A percentile compares a stretch with the other conserved stretches of the same genome.
phyloP scores from a whole-genome alignment of 345 rosid genomes.

The Salix exigua region DNA sequence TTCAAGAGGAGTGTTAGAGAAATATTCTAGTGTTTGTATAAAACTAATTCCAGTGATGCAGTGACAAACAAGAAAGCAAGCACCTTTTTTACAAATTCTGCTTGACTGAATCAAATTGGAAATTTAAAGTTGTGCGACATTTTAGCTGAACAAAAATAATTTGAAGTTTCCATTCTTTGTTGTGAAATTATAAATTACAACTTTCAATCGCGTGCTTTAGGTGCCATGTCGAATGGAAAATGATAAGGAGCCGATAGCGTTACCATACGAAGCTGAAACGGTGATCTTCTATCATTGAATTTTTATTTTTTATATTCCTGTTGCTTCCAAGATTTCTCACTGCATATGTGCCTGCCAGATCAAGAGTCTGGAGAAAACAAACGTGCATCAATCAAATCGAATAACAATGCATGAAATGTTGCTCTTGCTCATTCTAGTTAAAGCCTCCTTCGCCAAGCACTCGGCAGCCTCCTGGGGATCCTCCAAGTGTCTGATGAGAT shows the following conservation, averaged over 20 bases:
- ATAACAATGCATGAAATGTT: conserved; percentile 58
- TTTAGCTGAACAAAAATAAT: neutral
- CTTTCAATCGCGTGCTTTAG: neutral
- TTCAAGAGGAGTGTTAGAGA: no score
- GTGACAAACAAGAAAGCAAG: no score
- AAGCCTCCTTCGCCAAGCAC: conserved; percentile 64
- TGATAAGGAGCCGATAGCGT: neutral
- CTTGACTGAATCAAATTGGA: neutral
- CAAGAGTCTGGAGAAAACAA: neutral
- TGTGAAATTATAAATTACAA: neutral
- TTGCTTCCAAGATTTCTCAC: neutral
- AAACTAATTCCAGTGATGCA: no score
- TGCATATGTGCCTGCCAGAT: neutral
- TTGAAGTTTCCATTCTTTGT: neutral
- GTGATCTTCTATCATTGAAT: neutral
- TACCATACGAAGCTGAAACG: neutral
- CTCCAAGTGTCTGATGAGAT: conserved; percentile 52
- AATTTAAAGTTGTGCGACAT: neutral
- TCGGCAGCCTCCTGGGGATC: conserved; percentile 70
- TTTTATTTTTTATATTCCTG: neutral
- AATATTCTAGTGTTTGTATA: no score
- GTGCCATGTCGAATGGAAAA: neutral
- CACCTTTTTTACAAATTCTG: neutral
- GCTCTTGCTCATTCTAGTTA: conserved; percentile 53
- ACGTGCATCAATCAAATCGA: conserved; percentile 40